These are phyloP conservation scores for Rhizodiscina lignyota DNA, from an alignment of 495 filamentous ascomycete species.

Conservation along the genomic window DNA sequence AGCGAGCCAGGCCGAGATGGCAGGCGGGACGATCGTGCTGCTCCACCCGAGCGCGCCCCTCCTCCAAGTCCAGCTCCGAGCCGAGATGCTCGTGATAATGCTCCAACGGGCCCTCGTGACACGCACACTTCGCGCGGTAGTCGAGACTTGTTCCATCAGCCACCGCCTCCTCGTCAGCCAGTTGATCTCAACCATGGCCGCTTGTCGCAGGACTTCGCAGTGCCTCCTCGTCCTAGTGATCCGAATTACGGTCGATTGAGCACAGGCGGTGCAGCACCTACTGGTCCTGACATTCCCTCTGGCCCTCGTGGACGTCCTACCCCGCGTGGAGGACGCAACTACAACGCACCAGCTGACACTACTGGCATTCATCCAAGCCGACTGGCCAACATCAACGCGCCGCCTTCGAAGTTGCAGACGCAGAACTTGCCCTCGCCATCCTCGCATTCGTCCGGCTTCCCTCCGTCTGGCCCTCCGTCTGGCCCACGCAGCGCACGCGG, in stretches of 20 bases:
- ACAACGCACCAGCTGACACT: constrained; percentile 7
- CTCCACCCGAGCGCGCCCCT: constrained; percentile 17
- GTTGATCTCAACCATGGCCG: constrained; percentile 12
- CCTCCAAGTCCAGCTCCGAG: constrained; percentile 11
- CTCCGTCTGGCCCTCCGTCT: constrained; percentile 5
- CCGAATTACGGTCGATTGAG: constrained; percentile 26
- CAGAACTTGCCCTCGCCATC: no score
- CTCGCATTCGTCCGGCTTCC: no score
- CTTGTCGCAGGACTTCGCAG: constrained; percentile 11
- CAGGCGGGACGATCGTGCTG: constrained; percentile 12
- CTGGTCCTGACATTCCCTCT: constrained; percentile 43
- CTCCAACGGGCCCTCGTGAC: background rate
- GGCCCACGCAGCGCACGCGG: constrained; percentile 8
- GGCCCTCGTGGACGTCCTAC: constrained; percentile 42
- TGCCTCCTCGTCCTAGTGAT: constrained; percentile 16
- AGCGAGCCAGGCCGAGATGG: constrained; percentile 7
- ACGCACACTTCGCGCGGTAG: constrained; percentile 2
- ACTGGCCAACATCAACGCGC: constrained; percentile 7
- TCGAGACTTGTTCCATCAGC: constrained; percentile 13
- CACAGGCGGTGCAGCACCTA: constrained; percentile 32
- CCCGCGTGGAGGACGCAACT: constrained; percentile 21
- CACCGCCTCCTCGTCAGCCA: constrained; percentile 6
- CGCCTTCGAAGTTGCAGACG: constrained; percentile 8
- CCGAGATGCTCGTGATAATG: background rate
- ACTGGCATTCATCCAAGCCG: constrained; percentile 20